These are phyloP conservation scores for Metschnikowia sp. DNA, from an alignment of 805 yeast species.

Conservation along the genomic window DNA sequence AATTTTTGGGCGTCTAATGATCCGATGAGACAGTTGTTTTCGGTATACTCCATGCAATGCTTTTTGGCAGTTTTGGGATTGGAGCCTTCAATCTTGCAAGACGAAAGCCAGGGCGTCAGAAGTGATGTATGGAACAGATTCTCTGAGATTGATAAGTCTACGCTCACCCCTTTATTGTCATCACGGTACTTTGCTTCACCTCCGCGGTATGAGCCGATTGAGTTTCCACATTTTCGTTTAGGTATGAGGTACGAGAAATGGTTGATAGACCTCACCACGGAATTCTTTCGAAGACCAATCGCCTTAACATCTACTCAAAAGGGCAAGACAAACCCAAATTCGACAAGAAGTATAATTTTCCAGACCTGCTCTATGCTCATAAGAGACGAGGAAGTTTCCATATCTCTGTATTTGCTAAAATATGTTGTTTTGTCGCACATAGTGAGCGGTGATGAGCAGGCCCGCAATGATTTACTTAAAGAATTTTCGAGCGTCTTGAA, in stretches of 20 bases:
- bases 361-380: constrained; percentile 62
- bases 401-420: constrained; percentile 72
- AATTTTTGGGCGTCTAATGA: constrained; percentile 88
- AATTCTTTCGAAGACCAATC: constrained; percentile 50
- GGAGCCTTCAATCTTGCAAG: constrained; percentile 22
- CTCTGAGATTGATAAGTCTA: constrained; percentile 63
- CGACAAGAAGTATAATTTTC: constrained; percentile 41
- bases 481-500: constrained; percentile 62
- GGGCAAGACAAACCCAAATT: constrained; percentile 7
- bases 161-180: constrained; percentile 68
- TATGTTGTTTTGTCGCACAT: constrained; percentile 68
- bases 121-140: constrained; percentile 56
- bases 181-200: constrained; percentile 70
- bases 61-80: constrained; percentile 62
- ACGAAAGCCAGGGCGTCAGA: constrained; percentile 18
- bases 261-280: constrained; percentile 68
- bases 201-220: constrained; percentile 42
- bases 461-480: constrained; percentile 41
- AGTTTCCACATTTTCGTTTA: constrained; percentile 63
- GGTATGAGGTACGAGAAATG: constrained; percentile 62
- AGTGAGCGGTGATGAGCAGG: constrained; percentile 41
- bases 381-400: constrained; percentile 63
- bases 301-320: constrained; percentile 12
- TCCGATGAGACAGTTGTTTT: constrained; percentile 76
- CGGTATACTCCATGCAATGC: constrained; percentile 89